A percentile compares a stretch with the other conserved stretches of the same genome.
These are phyloP conservation scores for Cubamyces lactineus DNA, from an alignment of 768 basidiomycete genomes.

Conservation along the genomic window DNA sequence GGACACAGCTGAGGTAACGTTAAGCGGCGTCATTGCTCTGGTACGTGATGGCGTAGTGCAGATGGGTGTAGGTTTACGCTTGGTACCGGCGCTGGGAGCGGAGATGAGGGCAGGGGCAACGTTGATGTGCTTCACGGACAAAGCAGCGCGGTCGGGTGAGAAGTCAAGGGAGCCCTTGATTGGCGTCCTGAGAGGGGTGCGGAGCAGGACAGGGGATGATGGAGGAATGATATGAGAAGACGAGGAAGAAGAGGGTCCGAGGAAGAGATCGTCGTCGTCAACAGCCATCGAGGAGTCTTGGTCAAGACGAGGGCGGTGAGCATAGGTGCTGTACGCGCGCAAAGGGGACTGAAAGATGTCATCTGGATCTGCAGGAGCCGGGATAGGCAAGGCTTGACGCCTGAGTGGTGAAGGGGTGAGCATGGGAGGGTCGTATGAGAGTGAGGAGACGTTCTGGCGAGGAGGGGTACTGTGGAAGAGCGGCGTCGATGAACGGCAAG, in stretches of 20 bases:
- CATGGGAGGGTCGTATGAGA: constrained; percentile 59
- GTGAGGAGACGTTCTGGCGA: constrained; percentile 29
- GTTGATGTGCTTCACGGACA: constrained; percentile 41
- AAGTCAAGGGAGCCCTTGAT: constrained; percentile 45
- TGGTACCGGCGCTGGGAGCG: constrained; percentile 46
- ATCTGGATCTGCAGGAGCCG: constrained; percentile 43
- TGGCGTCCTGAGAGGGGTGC: constrained; percentile 64
- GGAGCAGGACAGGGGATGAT: constrained; percentile 52
- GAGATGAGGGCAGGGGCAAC: constrained; percentile 17
- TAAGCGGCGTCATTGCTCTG: constrained; percentile 44
- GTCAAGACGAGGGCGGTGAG: constrained; percentile 26
- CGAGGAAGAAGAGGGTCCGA: constrained; percentile 48
- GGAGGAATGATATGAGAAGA: constrained; percentile 45
- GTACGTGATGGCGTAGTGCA: constrained; percentile 59
- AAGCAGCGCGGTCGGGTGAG: constrained; percentile 44
- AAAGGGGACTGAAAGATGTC: constrained; percentile 52
- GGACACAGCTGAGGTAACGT: constrained; percentile 36
- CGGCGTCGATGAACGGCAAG: constrained; percentile 29
- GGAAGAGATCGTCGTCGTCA: constrained; percentile 52
- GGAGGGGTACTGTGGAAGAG: constrained; percentile 40
- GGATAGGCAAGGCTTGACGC: constrained; percentile 45
- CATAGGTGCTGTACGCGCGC: constrained; percentile 45
- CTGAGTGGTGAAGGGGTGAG: constrained; percentile 67
- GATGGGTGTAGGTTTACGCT: constrained; percentile 63
- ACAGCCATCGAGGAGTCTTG: constrained; percentile 54